phyloP scores from a whole-genome alignment of 345 rosid genomes.

The Citrus unshiu region DNA sequence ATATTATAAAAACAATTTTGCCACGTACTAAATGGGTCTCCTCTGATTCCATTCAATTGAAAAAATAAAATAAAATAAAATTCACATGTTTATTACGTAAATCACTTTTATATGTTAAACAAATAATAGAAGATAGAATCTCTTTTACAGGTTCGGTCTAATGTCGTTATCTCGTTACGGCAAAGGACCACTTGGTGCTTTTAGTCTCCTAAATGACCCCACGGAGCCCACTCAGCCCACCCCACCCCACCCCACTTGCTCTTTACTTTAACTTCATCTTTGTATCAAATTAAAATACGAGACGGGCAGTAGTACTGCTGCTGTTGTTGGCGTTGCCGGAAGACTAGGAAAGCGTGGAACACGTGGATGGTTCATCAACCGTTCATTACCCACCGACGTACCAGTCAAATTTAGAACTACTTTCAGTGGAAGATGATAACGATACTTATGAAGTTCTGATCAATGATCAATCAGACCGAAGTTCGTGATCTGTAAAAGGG shows the following conservation, averaged over 20 bases:
- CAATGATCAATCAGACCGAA: too few relatives aligned
- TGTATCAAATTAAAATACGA: neutral
- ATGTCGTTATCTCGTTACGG: neutral
- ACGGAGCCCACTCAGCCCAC: neutral
- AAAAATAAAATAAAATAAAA: too few relatives aligned
- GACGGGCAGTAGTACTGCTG: neutral
- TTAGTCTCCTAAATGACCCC: neutral
- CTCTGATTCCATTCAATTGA: too few relatives aligned
- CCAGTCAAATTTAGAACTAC: neutral
- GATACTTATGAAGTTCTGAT: too few relatives aligned
- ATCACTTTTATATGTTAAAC: too few relatives aligned
- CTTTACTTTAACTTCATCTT: too few relatives aligned
- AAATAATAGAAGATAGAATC: neutral
- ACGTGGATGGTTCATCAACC: neutral
- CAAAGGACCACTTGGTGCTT: neutral
- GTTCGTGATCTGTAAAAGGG: too few relatives aligned
- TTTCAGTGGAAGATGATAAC: too few relatives aligned
- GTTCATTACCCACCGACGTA: neutral
- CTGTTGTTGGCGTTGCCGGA: neutral
- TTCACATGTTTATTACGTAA: too few relatives aligned
- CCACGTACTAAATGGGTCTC: too few relatives aligned
- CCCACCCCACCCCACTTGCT: neutral
- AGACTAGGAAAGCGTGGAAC: neutral
- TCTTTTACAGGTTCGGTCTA: neutral
- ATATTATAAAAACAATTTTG: too few relatives aligned